A percentile compares a stretch with the other conserved stretches of the same genome.
Conservation (phyloP, 352 stramenopile genomes). For the Globisporangium emineosum region DNA sequence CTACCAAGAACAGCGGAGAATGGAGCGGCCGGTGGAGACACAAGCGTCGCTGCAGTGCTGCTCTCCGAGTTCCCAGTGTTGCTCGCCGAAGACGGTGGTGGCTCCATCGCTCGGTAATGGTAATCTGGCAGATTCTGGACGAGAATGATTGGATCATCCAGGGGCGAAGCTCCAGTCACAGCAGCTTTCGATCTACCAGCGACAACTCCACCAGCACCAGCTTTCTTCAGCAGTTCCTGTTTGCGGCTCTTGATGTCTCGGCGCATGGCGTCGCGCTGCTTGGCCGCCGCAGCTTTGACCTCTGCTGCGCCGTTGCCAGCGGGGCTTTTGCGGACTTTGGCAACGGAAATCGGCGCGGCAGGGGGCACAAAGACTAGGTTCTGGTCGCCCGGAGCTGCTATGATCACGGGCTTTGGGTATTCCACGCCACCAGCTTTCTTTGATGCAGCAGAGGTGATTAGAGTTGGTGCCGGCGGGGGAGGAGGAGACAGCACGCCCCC, state of each 20-base stretch:
- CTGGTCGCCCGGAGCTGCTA: neutral
- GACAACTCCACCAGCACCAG: neutral
- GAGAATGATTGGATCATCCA: constrained; percentile 69
- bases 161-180: constrained; percentile 19
- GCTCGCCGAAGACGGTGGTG: neutral
- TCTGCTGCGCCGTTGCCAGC: neutral
- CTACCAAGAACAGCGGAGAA: neutral
- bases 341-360: neutral
- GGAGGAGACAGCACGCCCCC: neutral
- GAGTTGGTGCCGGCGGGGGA: constrained; percentile 14
- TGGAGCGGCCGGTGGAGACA: constrained; percentile 24
- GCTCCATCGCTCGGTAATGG: neutral
- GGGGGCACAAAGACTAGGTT: constrained; percentile 10
- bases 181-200: neutral
- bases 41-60: neutral
- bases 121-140: constrained; percentile 64
- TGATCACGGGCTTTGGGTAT: constrained; percentile 18
- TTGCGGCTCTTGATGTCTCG: constrained; percentile 43
- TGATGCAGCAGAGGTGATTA: constrained; percentile 12
- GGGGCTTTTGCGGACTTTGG: constrained; percentile 2
- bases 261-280: constrained; percentile 24
- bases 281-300: constrained; percentile 12
- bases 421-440: constrained; percentile 1
- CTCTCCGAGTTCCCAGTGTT: neutral
- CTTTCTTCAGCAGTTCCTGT: constrained; percentile 27